Evolutionary conservation across 1,284 basidiomycete species (phyloP), one percentile per base, ranked within the genome.

Genomic region (Pseudozyma thailandica): DNA sequence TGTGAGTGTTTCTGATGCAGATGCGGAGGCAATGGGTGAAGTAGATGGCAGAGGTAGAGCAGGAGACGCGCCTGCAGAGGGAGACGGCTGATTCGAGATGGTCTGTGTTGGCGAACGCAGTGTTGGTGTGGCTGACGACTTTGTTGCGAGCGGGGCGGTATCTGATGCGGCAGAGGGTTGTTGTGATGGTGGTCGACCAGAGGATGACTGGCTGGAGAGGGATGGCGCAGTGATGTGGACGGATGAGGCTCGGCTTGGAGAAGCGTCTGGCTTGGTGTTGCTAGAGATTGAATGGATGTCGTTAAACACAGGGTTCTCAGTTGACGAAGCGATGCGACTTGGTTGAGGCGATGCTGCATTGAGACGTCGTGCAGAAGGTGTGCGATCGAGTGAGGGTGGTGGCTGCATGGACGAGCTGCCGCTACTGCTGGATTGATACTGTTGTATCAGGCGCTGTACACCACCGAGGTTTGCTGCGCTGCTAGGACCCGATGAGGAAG

Each of bases 361-460:
- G 13, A 37, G 16, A 25, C 60, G 53, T 44, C 53, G 48, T 3
- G 30, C 45, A 3, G 60, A 56, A 10, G 37, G 30, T 13, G 53
- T 50, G n/a, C 53, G 60, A 10, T 50, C 44, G 16, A 51, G 46
- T 13, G 49, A 30, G 35, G 49, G n/a, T n/a, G n/a, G n/a, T n/a
- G n/a, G n/a, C n/a, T n/a, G n/a, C n/a, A n/a, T n/a, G 57, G 33
- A n/a, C 12, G 44, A 21, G 53, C 31, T 7, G 46, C 18, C 18
- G n/a, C n/a, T n/a, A n/a, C n/a, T n/a, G n/a, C 46, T 37, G 28
- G 58, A 47, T 23, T 57, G 53, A 38, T 71, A 71, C 43, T 71
- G 68, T 43, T 65, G 61, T 13, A 71, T 71, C 21, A 71, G 46
- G 21, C 65, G 54, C 49, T 69, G 65, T 6, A 69, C 65, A 20